Evolutionary conservation across 2,329 filamentous ascomycete genomes (phyloP).

Genomic region (Colletotrichum lini): DNA sequence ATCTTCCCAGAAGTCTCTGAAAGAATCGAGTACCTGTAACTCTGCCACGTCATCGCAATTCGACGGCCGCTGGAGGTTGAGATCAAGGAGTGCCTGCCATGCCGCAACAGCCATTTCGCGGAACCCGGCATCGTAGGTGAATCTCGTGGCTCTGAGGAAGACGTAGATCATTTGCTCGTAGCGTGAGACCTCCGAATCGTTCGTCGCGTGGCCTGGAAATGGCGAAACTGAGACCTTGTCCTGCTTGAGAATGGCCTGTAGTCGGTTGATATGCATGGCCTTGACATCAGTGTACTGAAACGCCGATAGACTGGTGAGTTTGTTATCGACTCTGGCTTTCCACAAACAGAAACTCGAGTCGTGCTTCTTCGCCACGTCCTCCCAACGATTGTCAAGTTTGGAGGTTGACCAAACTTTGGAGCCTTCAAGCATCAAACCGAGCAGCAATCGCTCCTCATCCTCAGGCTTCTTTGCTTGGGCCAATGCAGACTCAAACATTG

Average conservation of each 20-base stretch:
- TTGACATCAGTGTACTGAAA: constrained; percentile 80
- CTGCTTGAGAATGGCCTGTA: constrained; percentile 43
- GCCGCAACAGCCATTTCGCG: constrained; percentile 81
- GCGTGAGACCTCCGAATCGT: constrained; percentile 23
- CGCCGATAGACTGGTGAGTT: constrained; percentile 75
- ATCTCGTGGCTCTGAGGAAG: constrained; percentile 80
- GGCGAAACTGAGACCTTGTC: constrained; percentile 29
- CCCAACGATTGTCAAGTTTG: constrained; percentile 40
- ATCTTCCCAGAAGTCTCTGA: constrained; percentile 89
- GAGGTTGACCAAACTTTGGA: constrained; percentile 75
- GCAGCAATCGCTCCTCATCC: constrained; percentile 72
- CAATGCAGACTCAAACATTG: constrained; percentile 84
- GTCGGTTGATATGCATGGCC: constrained; percentile 69
- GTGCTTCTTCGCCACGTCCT: constrained; percentile 65
- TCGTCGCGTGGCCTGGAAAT: constrained; percentile 7
- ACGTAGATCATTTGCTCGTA: constrained; percentile 74
- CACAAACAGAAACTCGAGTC: constrained; percentile 76
- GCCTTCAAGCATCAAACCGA: constrained; percentile 82
- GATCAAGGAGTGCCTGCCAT: constrained; percentile 88
- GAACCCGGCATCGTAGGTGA: constrained; percentile 84
- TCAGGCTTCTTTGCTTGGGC: constrained; percentile 62
- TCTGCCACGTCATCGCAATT: constrained; percentile 44
- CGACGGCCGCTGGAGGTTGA: constrained; percentile 73
- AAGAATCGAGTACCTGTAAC: constrained; percentile 53
- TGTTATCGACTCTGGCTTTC: constrained; percentile 80